Evolutionary conservation across 2,329 filamentous ascomycete genomes (phyloP).

Genomic region (Paracamarosporium sp.): DNA sequence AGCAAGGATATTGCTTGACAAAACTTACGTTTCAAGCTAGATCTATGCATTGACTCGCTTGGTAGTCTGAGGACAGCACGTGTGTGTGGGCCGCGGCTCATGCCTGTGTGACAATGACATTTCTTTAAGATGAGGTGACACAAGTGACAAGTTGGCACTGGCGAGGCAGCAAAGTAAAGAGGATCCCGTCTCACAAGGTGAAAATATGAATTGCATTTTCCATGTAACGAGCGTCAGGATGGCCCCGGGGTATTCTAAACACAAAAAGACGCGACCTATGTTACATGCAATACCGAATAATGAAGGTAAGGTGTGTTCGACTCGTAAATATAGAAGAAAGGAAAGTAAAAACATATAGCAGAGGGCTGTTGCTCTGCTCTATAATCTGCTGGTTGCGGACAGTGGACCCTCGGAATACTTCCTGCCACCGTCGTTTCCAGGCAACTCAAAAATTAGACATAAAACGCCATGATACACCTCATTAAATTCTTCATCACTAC

Average conservation of each 20-base stretch:
- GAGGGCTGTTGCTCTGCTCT: background rate
- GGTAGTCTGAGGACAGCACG: background rate
- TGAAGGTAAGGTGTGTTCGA: slow-evolving; percentile 1
- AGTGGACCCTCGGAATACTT: slow-evolving; percentile 43
- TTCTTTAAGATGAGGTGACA: background rate
- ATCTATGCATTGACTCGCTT: background rate
- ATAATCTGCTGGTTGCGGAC: slow-evolving; percentile 5
- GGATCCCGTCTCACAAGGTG: background rate
- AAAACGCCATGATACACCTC: slow-evolving; percentile 15
- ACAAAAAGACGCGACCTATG: slow-evolving; percentile 5
- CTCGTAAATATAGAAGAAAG: background rate
- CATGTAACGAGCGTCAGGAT: slow-evolving; percentile 7
- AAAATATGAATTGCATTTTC: background rate
- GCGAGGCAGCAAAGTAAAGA: too few species aligned
- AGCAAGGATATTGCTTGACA: background rate
- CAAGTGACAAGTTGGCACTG: background rate
- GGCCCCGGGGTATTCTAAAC: slow-evolving; percentile 6
- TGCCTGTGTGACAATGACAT: background rate
- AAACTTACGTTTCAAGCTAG: background rate
- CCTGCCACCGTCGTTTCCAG: slow-evolving; percentile 34
- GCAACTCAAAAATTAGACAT: slow-evolving; percentile 13
- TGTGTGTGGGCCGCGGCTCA: background rate
- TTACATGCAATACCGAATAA: slow-evolving; percentile 2
- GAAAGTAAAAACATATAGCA: slow-evolving; percentile 1
- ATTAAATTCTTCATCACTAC: slow-evolving; percentile 17